phyloP scores from a whole-genome alignment of 352 stramenopile genomes.

The Phytophthora fragariaefolia region DNA sequence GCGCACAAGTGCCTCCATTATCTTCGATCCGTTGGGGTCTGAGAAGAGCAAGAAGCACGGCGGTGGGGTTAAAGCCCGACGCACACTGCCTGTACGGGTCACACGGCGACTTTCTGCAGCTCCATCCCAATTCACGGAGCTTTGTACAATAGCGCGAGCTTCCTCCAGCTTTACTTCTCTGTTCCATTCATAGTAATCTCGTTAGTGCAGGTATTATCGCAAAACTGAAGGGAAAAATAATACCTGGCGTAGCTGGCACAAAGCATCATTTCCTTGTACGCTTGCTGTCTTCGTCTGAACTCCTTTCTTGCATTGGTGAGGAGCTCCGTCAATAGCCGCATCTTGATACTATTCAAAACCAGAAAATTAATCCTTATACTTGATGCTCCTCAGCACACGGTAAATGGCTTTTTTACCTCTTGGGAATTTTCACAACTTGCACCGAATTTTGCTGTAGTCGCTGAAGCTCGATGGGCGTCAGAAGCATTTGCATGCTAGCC shows the following conservation, averaged over 20 bases:
- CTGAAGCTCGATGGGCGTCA: conserved; percentile 81
- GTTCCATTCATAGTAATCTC: neutral
- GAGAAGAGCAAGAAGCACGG: conserved; percentile 67
- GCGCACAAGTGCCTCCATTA: conserved; percentile 68
- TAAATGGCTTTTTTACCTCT: conserved; percentile 38
- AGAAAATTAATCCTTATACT: neutral
- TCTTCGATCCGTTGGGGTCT: conserved; percentile 24
- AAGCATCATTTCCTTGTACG: conserved; percentile 56
- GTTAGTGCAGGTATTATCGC: neutral
- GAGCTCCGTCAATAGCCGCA: conserved; percentile 56
- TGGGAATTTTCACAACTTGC: conserved; percentile 75
- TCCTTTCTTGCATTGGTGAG: conserved; percentile 50
- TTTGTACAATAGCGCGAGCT: conserved; percentile 77
- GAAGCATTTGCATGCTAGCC: conserved; percentile 75
- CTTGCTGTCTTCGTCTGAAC: conserved; percentile 48
- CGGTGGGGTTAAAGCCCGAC: conserved; percentile 15
- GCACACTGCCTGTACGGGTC: conserved; percentile 11
- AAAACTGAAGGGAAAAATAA: neutral
- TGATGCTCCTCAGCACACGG: neutral
- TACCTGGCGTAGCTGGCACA: conserved; percentile 64
- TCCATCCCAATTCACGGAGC: conserved; percentile 45
- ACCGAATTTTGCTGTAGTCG: conserved; percentile 64
- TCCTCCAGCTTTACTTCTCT: conserved; percentile 74
- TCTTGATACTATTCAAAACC: conserved; percentile 55
- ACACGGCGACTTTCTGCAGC: conserved; percentile 17